These are phyloP conservation scores for Pseudomassariella vexata DNA, from an alignment of 2,329 filamentous ascomycete genomes.

Conservation along the genomic window DNA sequence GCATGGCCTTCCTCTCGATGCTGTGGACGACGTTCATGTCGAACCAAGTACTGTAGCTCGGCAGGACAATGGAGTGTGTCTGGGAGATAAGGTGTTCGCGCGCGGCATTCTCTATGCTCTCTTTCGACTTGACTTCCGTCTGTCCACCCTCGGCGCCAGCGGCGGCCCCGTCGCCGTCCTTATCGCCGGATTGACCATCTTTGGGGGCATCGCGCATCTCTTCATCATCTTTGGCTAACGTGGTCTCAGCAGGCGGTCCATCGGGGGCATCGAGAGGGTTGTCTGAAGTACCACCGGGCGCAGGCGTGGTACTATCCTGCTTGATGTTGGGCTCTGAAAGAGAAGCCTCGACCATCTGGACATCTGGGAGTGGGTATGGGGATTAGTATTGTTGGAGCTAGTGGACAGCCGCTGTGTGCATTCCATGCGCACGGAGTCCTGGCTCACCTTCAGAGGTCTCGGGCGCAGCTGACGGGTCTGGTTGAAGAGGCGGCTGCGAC, in stretches of 20 bases:
- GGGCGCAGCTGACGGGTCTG: conserved; percentile 30
- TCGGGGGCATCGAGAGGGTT: conserved; percentile 66
- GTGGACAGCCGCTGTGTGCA: neutral
- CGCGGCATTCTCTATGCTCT: conserved; percentile 76
- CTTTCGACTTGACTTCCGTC: conserved; percentile 66
- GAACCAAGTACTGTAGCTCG: conserved; percentile 98
- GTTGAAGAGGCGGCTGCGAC: conserved; percentile 47
- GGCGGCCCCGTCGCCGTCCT: conserved; percentile 37
- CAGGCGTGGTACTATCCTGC: conserved; percentile 56
- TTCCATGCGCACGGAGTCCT: neutral
- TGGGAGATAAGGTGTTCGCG: conserved; percentile 89
- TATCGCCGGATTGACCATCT: conserved; percentile 33
- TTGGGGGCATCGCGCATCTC: conserved; percentile 69
- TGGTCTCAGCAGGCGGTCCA: conserved; percentile 57
- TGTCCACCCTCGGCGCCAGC: conserved; percentile 39
- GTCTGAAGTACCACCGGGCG: conserved; percentile 47
- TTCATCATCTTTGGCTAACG: conserved; percentile 61
- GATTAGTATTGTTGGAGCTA: conserved; percentile 4
- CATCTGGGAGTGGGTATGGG: conserved; percentile 40
- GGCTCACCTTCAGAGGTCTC: conserved; percentile 42
- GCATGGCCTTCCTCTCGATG: conserved; percentile 89
- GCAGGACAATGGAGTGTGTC: conserved; percentile 91
- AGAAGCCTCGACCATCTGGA: conserved; percentile 54
- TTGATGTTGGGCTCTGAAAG: conserved; percentile 46
- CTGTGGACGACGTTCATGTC: conserved; percentile 92